A percentile compares a stretch with the other conserved stretches of the same genome.
Evolutionary conservation across 2,329 filamentous ascomycete species (phyloP).

Genomic region (Ophiostoma tasmaniense): DNA sequence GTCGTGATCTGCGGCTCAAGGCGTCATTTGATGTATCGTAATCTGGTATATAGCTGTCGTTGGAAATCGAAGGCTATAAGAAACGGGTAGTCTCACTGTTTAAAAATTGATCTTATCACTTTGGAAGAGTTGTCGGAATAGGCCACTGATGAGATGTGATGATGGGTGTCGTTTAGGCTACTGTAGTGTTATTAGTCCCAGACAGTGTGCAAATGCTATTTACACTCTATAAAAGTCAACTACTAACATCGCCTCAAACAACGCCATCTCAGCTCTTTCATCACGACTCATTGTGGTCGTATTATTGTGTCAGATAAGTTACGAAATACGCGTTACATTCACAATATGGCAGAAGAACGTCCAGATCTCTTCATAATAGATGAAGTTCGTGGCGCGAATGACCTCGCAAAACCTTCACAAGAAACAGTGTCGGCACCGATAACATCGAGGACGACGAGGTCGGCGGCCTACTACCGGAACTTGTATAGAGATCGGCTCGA

Average conservation of each 20-base stretch:
- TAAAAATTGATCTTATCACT: no score
- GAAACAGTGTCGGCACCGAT: not conserved
- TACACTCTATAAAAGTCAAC: not conserved
- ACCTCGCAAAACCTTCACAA: not conserved
- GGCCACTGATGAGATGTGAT: not conserved
- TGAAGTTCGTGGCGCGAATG: not conserved
- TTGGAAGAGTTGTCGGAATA: not conserved
- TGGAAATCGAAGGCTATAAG: no score
- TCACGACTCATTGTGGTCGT: not conserved
- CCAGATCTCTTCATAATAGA: not conserved
- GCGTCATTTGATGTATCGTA: slow-evolving; percentile 17
- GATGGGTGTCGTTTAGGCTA: not conserved
- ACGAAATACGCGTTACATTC: not conserved
- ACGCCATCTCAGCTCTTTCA: not conserved
- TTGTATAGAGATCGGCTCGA: slow-evolving; percentile 36
- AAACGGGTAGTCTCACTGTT: no score
- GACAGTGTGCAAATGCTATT: not conserved
- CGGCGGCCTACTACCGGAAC: slow-evolving; percentile 25
- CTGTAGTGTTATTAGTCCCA: not conserved
- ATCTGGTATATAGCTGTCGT: not conserved
- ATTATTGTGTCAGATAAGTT: not conserved
- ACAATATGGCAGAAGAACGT: not conserved
- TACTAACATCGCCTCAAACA: not conserved
- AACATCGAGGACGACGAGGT: not conserved
- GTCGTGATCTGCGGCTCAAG: slow-evolving; percentile 37